Evolutionary conservation across 768 basidiomycete genomes (phyloP), one percentile per base, ranked within the genome.

Genomic region (Tylopilus rubrobrunneus): DNA sequence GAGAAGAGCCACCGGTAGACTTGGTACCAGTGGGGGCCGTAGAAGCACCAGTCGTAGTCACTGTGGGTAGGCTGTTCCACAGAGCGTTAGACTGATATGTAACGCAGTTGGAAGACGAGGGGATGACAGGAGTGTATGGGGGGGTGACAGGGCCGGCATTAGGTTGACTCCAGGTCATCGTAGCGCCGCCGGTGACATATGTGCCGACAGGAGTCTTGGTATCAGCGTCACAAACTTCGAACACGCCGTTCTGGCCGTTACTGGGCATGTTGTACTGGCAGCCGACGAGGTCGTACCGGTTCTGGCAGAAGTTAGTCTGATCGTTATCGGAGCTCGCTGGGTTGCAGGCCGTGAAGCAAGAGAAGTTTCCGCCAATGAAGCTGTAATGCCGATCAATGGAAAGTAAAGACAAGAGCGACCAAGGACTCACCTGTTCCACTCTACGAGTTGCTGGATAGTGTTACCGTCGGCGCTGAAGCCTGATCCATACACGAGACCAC

Each of bases 311-410:
- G 8, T 72, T 58, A 3, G 70, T 67, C 7, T 81, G 76, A 27
- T 71, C 43, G 6, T 25, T 9, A 51, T 78, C 69, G 12, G 78
- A 63, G 17, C 70, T 69, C 0, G 67, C 53, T 14, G 2, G 84
- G 83, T 87, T 79, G 70, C 90, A 92, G 0, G 79, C 77, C 63
- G 90, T 92, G 56, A 84, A 61, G 70, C 89, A 92, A 76, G 87
- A 85, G 5, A 55, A 8, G 62, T 73, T 64, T 36, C 77, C 76
- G 52, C 89, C 90, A 61, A 89, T 82, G 78, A 91, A 92, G 5
- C 55, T 76, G 42, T 62, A 66, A 48, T 56, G 14, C 21, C 15
- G 8, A 28, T 54, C 33, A 53, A 25, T 7, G 1, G 27, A 4
- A 17, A 69, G 29, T 2, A 6, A 44, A 29, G 17, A n/a, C 8